A percentile compares a stretch with the other conserved stretches of the same genome.
These are phyloP conservation scores for Lichtheimia hyalospora DNA, from an alignment of 371 early-diverging fungal genomes.

Conservation along the genomic window DNA sequence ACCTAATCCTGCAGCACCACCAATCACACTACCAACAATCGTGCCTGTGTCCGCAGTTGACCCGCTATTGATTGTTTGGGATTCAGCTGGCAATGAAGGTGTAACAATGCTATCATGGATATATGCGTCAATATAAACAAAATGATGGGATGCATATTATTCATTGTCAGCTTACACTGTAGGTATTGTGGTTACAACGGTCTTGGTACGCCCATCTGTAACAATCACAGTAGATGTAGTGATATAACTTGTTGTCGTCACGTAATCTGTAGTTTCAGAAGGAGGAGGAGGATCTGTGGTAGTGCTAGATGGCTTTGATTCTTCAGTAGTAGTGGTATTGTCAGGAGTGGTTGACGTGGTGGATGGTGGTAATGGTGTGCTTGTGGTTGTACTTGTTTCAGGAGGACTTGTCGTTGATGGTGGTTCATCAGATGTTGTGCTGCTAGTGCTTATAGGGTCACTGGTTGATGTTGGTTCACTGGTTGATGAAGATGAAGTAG, in stretches of 20 bases:
- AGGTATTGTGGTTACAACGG: neutral
- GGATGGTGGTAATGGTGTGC: slow-evolving; percentile 1
- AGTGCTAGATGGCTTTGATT: neutral
- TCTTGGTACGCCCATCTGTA: neutral
- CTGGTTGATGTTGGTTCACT: neutral
- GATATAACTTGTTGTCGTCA: neutral
- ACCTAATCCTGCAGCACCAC: slow-evolving; percentile 1
- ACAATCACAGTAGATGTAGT: slow-evolving; percentile 2
- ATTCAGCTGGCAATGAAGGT: slow-evolving; percentile 4
- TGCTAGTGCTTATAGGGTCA: neutral
- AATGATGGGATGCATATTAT: neutral
- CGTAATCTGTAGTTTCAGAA: neutral
- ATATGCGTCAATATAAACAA: neutral
- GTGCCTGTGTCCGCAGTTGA: neutral
- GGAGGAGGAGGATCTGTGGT: neutral
- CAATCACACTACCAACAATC: slow-evolving; percentile 5
- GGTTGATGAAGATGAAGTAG: neutral
- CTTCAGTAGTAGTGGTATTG: neutral
- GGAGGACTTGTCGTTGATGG: neutral
- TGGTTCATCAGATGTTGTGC: neutral
- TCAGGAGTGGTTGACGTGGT: neutral
- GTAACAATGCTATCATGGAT: slow-evolving; percentile 2
- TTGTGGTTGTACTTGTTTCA: neutral
- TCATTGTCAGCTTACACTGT: neutral
- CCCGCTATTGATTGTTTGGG: neutral